phyloP scores from a whole-genome alignment of 345 rosid genomes.

The Pistacia vera region DNA sequence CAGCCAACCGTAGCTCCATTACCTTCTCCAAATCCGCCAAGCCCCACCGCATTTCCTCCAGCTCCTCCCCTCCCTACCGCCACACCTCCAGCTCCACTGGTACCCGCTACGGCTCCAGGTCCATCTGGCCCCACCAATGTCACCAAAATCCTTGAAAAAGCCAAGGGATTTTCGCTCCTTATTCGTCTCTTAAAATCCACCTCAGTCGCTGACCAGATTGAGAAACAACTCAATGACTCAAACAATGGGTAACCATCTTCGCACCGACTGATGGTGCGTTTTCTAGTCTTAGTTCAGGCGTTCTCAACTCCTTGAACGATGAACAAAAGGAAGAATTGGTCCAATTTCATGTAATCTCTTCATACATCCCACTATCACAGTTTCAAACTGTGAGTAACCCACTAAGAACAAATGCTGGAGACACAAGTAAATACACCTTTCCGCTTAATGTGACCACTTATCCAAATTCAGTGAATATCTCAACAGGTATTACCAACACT shows the following conservation, averaged over 20 bases:
- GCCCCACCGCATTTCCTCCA: not conserved
- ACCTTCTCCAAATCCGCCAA: not conserved
- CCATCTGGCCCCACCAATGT: slow-evolving; percentile 36
- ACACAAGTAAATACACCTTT: slow-evolving; percentile 21
- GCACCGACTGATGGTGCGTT: slow-evolving; percentile 39
- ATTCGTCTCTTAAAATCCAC: slow-evolving; percentile 34
- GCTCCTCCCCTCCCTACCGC: slow-evolving; percentile 21
- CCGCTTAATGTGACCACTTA: slow-evolving; percentile 30
- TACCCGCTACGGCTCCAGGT: slow-evolving; percentile 1
- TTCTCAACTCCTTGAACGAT: slow-evolving; percentile 31
- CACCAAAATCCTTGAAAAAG: slow-evolving; percentile 37
- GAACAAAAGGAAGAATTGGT: slow-evolving; percentile 31
- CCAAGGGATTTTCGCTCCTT: slow-evolving; percentile 28
- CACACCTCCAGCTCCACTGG: slow-evolving; percentile 11
- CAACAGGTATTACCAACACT: slow-evolving; percentile 43
- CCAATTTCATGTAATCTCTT: slow-evolving; percentile 37
- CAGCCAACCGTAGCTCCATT: slow-evolving; percentile 27
- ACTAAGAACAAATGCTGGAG: slow-evolving; percentile 37
- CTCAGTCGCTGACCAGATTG: slow-evolving; percentile 25
- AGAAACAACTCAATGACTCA: slow-evolving; percentile 39
- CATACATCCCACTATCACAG: slow-evolving; percentile 27
- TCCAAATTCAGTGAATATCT: slow-evolving; percentile 37
- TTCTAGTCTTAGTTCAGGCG: slow-evolving; percentile 32
- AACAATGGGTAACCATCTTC: slow-evolving; percentile 33
- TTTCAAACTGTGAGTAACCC: slow-evolving; percentile 49